Percentiles rank a stretch among this genome's conserved stretches.
phyloP scores from a whole-genome alignment of 2,329 filamentous ascomycete species.

The Colletotrichum liaoningense region DNA sequence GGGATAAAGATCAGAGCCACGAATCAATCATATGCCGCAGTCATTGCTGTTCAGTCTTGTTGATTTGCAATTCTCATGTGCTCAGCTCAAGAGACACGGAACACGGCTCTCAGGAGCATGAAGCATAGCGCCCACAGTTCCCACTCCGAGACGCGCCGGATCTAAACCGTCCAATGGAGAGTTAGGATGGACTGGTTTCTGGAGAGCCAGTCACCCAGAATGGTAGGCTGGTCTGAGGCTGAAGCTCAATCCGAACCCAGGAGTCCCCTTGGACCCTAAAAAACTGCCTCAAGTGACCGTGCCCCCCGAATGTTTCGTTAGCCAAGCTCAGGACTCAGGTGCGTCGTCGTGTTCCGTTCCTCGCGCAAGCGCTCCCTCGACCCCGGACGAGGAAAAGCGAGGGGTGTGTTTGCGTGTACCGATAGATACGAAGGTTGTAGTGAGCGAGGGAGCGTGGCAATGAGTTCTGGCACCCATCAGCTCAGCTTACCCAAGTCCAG shows the following conservation, averaged over 20 bases:
- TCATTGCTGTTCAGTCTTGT: neutral
- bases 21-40: neutral
- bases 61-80: neutral
- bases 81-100: neutral
- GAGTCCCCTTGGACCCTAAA: neutral
- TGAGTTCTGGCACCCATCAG: neutral
- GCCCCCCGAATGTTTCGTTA: conserved; percentile 26
- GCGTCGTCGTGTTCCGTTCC: neutral
- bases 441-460: neutral
- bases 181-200: conserved; percentile 12
- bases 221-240: neutral
- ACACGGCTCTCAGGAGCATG: conserved; percentile 13
- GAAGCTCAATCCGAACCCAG: conserved; percentile 17
- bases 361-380: neutral
- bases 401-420: neutral
- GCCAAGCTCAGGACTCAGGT: conserved; percentile 3
- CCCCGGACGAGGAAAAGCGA: neutral
- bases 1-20: neutral
- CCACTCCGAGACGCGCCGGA: conserved; percentile 16
- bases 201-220: too few species aligned
- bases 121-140: conserved; percentile 15
- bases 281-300: conserved; percentile 22
- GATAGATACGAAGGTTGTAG: neutral
- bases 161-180: neutral
- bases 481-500: neutral